Base-by-base conservation (phyloP, 2,329 filamentous ascomycete species). In the Penicillium sp. region DNA sequence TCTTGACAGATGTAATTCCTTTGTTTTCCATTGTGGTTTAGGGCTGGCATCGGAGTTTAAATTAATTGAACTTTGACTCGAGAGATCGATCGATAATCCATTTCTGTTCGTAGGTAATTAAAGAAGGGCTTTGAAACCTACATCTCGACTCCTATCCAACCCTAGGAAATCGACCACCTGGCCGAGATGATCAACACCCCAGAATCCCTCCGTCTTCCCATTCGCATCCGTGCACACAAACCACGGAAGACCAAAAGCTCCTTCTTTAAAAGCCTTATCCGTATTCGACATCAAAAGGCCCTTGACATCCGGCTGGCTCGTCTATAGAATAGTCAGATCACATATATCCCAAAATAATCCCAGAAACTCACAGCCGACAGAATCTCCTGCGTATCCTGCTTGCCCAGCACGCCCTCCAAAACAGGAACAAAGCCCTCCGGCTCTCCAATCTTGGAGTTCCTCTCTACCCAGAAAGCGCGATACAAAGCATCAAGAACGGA, bases 181-280 rank as follows among this genome's bases (percentile, higher is more conserved):
- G 1, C 75, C 79, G 35, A 84, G 53, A 62, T 81, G 78, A 67
- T 83, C 80, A 11, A 83, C 74, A 0, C 80, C 80, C 76, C 78
- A 84, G 55, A 77, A 82, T 0, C 65, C 64, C 52, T 82, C 77
- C 29, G 62, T 78, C 57, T 76, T 64, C 0, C 79, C 79, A 41
- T 76, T 66, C 6, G 62, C 42, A 61, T 82, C 79, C 40, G 73
- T 78, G 43, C 77, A 80, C 62, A 69, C 65, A 57, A 81, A 78
- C 75, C 77, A 84, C 2, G 80, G 80, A 43, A 83, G 57, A 1
- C 80, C 80, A 68, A 84, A 84, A 1, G 77, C 77, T 1, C 78
- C 80, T 20, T 74, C 69, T 20, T 66, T 63, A 20, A 82, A 68
- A 1, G 78, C 76, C 41, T 61, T 52, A 11, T 79, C 70, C 1